Evolutionary conservation across 2,329 filamentous ascomycete genomes (phyloP).

Genomic region (Huntiella decipiens): DNA sequence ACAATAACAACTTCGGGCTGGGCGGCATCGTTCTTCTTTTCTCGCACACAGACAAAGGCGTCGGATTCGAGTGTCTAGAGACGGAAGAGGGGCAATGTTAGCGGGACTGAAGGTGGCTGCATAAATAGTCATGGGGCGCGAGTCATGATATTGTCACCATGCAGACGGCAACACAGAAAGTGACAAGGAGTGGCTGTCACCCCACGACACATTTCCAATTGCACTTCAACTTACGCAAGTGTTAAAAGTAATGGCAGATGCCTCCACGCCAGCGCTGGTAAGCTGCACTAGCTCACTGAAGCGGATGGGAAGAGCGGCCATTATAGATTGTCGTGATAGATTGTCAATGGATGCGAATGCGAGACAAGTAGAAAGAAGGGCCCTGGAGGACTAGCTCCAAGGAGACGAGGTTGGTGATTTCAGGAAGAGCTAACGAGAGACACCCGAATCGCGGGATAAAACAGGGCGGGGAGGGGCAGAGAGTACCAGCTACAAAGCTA

Average conservation of each 20-base stretch:
- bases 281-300: constrained; percentile 77
- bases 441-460: constrained; percentile 4
- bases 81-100: constrained; percentile 10
- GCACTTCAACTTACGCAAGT: constrained; percentile 42
- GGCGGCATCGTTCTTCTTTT: constrained; percentile 70
- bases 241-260: constrained; percentile 51
- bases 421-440: constrained; percentile 9
- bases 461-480: not conserved
- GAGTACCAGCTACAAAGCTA: not conserved
- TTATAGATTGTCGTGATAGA: constrained; percentile 15
- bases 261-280: constrained; percentile 28
- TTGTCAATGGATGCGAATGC: not conserved
- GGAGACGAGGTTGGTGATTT: constrained; percentile 9
- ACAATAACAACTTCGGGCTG: constrained; percentile 92
- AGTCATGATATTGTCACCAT: not conserved
- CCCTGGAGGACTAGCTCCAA: constrained; percentile 11
- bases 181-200: not conserved
- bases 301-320: constrained; percentile 70
- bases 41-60: constrained; percentile 85
- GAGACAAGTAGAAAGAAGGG: not conserved
- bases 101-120: not conserved
- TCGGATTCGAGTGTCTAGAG: constrained; percentile 90
- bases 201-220: not conserved
- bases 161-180: not conserved
- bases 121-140: not conserved